These are phyloP conservation scores for Sclerotiophoma versabilis DNA, from an alignment of 2,329 filamentous ascomycete genomes.

Conservation along the genomic window DNA sequence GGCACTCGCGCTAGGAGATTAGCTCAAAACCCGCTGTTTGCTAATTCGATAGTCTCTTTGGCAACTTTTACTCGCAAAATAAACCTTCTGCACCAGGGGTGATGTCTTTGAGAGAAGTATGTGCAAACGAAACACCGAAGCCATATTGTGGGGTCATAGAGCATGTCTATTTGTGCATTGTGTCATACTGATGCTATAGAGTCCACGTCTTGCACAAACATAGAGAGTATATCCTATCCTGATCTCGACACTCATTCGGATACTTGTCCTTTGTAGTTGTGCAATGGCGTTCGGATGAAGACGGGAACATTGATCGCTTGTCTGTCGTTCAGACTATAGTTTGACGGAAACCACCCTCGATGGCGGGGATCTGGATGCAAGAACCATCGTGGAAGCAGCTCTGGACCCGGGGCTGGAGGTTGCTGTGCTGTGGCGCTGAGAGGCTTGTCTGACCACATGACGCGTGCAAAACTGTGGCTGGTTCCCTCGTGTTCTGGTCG, in stretches of 20 bases:
- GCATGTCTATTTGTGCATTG: background rate
- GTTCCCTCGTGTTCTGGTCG: background rate
- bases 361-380: constrained; percentile 1
- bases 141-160: constrained; percentile 8
- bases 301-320: background rate
- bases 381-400: background rate
- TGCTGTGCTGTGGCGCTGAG: constrained; percentile 1
- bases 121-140: constrained; percentile 3
- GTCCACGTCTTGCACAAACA: background rate
- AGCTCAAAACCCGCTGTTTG: constrained; percentile 19
- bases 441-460: background rate
- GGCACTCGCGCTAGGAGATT: constrained; percentile 8
- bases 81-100: constrained; percentile 6
- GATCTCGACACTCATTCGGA: background rate
- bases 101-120: background rate
- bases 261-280: background rate
- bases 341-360: background rate
- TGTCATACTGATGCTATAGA: constrained; percentile 4
- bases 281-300: background rate
- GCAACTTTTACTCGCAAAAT: background rate
- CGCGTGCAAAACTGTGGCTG: constrained; percentile 4
- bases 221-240: background rate
- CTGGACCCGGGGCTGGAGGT: background rate
- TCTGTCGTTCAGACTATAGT: background rate
- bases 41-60: constrained; percentile 20